Evolutionary conservation across 768 basidiomycete species (phyloP).

Genomic region (Astraeus odoratus): DNA sequence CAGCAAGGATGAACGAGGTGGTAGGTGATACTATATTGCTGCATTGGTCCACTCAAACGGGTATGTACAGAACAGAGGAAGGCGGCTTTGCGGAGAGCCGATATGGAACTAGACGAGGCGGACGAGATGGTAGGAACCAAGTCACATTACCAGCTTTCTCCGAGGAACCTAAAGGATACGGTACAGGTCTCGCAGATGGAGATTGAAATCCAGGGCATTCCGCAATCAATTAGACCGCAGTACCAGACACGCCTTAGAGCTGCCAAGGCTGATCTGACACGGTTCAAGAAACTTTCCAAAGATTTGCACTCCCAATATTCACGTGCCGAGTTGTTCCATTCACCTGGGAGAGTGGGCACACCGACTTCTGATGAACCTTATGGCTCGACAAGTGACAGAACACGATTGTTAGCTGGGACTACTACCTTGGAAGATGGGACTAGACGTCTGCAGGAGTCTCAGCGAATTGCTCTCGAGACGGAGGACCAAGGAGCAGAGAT

Average conservation of each 20-base stretch:
- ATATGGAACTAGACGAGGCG: slow-evolving; percentile 96
- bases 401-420: slow-evolving; percentile 74
- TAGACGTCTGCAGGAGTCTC: slow-evolving; percentile 80
- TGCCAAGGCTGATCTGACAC: slow-evolving; percentile 68
- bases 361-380: slow-evolving; percentile 76
- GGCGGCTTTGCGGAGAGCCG: slow-evolving; percentile 71
- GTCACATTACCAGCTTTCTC: background rate
- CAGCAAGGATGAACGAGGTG: slow-evolving; percentile 58
- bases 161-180: slow-evolving; percentile 1
- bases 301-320: slow-evolving; percentile 65
- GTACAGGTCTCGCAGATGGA: slow-evolving; percentile 96
- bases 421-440: slow-evolving; percentile 77
- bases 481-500: slow-evolving; percentile 95
- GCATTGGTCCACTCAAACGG: slow-evolving; percentile 1
- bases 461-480: slow-evolving; percentile 90
- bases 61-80: slow-evolving; percentile 65
- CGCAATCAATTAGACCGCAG: slow-evolving; percentile 70
- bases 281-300: slow-evolving; percentile 75
- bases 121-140: slow-evolving; percentile 80
- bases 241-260: slow-evolving; percentile 71
- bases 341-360: slow-evolving; percentile 28
- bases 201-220: slow-evolving; percentile 93
- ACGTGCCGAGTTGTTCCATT: slow-evolving; percentile 72
- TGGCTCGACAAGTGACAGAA: slow-evolving; percentile 60
- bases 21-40: slow-evolving; percentile 35